A percentile compares a stretch with the other conserved stretches of the same genome.
phyloP scores from a whole-genome alignment of 257 asterid species.

The Anisodus acutangulus region DNA sequence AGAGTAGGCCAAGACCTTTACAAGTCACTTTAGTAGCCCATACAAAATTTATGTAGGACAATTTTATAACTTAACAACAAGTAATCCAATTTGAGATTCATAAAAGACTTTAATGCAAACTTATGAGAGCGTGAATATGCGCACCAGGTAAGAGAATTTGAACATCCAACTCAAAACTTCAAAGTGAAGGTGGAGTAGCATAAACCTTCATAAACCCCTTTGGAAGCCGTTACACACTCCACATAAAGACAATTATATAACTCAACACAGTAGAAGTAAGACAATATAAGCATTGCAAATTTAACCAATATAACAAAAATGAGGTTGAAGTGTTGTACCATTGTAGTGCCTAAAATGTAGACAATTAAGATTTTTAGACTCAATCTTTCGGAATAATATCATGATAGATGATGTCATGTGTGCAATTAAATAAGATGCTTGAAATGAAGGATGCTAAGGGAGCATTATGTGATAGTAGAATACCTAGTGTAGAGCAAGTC shows the following conservation, averaged over 20 bases:
- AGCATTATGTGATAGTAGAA: slow-evolving; percentile 1
- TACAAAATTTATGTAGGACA: background rate
- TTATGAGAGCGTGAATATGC: background rate
- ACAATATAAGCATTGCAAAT: background rate
- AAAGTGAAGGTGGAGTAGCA: background rate
- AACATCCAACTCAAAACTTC: background rate
- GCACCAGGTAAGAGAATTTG: background rate
- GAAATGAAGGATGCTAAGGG: background rate
- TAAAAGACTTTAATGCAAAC: background rate
- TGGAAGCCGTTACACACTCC: slow-evolving; percentile 3
- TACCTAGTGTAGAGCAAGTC: slow-evolving; percentile 22
- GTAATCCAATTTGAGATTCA: slow-evolving; percentile 7
- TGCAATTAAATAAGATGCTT: background rate
- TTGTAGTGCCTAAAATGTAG: background rate
- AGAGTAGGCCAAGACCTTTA: background rate
- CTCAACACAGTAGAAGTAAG: background rate
- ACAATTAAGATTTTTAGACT: background rate
- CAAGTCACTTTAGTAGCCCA: background rate
- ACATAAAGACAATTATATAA: background rate
- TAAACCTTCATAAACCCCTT: slow-evolving; percentile 1
- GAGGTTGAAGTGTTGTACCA: background rate
- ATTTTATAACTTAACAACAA: background rate
- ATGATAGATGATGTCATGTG: background rate
- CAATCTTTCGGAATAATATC: background rate
- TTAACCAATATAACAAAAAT: background rate